Base-by-base conservation (phyloP, 2,329 filamentous ascomycete genomes). In the Hansfordia pulvinata region DNA sequence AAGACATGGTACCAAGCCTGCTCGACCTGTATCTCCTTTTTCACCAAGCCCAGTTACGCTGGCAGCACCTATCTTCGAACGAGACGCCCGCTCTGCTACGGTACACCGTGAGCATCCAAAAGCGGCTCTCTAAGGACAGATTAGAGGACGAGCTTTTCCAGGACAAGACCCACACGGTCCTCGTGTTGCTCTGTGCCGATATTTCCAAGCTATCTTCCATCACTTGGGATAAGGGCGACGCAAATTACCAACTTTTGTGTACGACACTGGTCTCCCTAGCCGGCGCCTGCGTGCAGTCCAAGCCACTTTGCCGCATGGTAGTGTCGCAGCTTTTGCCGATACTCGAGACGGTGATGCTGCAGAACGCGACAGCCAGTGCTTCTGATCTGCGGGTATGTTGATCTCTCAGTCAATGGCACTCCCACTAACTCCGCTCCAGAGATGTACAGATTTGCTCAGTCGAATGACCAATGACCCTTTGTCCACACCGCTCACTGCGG, bases 261-360 rank as follows among this genome's bases (percentile, higher is more conserved):
- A 34, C 46, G 21, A 50, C 54, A 8, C 40, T 64, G 8, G 30
- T 56, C 8, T 40, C 41, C 3, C 47, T 66, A 19, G 43, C 54
- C 3, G 41, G 52, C 17, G 47, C 45, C 9, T 50, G 51, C n/a
- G 23, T 53, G 6, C 25, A 33, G 10, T 41, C 35, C 13, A 35
- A 40, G 20, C 36, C 47, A 6, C 43, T 60, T 19, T 50, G 50
- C 9, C 51, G 56, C 19, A 38, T 65, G 16, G 52, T 53, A 10
- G 41, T 49, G 3, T 57, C 56, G 4, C 60, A 60, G 24, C 44
- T 64, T 10, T 43, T 59, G 7, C 50, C 55, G n/a, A 49, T 55
- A 19, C 40, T 60, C 16, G 44, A 54, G n/a, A 41, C 54, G 12
- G 33, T 56, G 9, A 42, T 46, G 3, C 34, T 42, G 5, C 48